phyloP scores from a whole-genome alignment of 2,329 filamentous ascomycete species.

The Pseudogymnoascus sp. region DNA sequence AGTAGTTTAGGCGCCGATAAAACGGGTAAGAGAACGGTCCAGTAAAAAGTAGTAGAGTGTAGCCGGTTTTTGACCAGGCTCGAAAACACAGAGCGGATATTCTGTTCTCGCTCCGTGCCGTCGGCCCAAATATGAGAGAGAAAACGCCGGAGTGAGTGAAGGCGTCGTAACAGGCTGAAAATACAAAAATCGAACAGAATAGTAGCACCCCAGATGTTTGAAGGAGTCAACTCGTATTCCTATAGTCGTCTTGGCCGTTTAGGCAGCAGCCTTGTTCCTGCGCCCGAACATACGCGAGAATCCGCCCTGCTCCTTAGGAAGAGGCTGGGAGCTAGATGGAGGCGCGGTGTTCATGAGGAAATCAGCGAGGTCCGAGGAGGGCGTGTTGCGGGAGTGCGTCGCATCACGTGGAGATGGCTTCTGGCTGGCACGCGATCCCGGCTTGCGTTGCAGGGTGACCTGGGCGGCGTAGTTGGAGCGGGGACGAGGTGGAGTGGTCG shows the following conservation, averaged over 20 bases:
- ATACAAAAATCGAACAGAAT: not conserved
- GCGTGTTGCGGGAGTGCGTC: slow-evolving; percentile 16
- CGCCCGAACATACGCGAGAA: slow-evolving; percentile 13
- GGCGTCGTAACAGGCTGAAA: not conserved
- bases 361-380: slow-evolving; percentile 50
- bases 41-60: not conserved
- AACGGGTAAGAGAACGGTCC: not conserved
- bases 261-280: slow-evolving; percentile 8
- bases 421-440: slow-evolving; percentile 32
- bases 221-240: not conserved
- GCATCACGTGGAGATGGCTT: slow-evolving; percentile 50
- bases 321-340: slow-evolving; percentile 28
- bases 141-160: slow-evolving; percentile 1
- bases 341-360: slow-evolving; percentile 65
- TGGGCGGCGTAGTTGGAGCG: slow-evolving; percentile 18
- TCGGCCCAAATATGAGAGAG: not conserved
- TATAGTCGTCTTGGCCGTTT: not conserved
- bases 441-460: slow-evolving; percentile 16
- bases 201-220: not conserved
- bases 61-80: not conserved
- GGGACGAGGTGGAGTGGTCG: slow-evolving; percentile 38
- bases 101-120: not conserved
- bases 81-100: not conserved
- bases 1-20: not conserved
- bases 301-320: slow-evolving; percentile 9